These are phyloP conservation scores for Russula ochroleuca DNA, from an alignment of 768 basidiomycete species.

Conservation along the genomic window DNA sequence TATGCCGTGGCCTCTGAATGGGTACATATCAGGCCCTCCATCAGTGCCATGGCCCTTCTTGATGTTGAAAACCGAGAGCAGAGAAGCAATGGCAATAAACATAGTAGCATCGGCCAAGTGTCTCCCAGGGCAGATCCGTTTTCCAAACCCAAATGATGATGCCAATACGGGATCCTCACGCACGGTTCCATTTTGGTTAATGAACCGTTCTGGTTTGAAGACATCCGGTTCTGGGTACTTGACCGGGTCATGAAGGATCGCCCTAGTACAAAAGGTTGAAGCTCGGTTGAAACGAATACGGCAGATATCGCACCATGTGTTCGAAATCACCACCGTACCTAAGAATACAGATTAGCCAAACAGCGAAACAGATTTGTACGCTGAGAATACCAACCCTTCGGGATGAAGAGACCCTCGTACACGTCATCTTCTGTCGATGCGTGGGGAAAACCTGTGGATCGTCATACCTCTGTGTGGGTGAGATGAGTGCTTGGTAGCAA, in stretches of 20 bases:
- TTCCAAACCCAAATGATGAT: background rate
- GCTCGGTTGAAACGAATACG: background rate
- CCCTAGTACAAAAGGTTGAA: background rate
- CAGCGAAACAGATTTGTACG: background rate
- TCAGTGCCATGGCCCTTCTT: background rate
- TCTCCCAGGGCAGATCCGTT: background rate
- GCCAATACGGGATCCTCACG: background rate
- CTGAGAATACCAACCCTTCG: background rate
- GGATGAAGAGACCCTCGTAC: constrained; percentile 24
- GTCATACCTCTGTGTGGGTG: too few relatives aligned
- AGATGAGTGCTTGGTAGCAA: background rate
- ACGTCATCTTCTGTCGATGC: constrained; percentile 18
- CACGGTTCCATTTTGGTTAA: background rate
- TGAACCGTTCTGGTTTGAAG: background rate
- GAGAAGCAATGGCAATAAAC: background rate
- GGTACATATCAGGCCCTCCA: background rate
- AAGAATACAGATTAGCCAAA: background rate
- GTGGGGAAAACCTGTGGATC: constrained; percentile 23
- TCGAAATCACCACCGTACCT: background rate
- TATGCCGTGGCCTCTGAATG: background rate
- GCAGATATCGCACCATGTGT: background rate
- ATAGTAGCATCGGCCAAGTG: background rate
- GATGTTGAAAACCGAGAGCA: background rate
- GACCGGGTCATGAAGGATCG: background rate
- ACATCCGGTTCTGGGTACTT: background rate